These are phyloP conservation scores for Leishmania major DNA, from an alignment of 208 protist genomes.

Conservation along the genomic window DNA sequence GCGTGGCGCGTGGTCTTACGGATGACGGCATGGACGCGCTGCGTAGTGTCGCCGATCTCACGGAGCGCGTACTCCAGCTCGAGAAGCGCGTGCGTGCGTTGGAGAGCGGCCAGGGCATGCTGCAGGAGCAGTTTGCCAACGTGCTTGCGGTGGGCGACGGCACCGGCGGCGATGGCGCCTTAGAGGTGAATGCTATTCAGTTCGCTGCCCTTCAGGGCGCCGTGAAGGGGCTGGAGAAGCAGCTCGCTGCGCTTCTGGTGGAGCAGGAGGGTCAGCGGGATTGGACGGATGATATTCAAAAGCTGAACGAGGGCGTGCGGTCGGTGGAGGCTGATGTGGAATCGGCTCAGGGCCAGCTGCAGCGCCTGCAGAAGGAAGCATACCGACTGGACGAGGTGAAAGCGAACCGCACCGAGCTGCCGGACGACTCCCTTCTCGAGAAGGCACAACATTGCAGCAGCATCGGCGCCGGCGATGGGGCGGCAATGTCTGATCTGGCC, in stretches of 20 bases:
- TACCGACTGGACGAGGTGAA: constrained; percentile 56
- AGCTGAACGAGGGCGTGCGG: constrained; percentile 37
- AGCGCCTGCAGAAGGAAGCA: constrained; percentile 29
- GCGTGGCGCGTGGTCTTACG: constrained; percentile 30
- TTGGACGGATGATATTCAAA: constrained; percentile 51
- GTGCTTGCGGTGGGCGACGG: constrained; percentile 13
- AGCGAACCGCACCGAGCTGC: constrained; percentile 44
- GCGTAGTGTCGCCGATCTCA: constrained; percentile 19
- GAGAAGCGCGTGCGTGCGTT: constrained; percentile 51
- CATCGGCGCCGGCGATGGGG: constrained; percentile 15
- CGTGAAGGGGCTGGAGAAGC: constrained; percentile 65
- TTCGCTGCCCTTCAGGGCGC: constrained; percentile 50
- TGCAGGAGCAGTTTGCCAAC: constrained; percentile 35
- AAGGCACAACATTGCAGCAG: constrained; percentile 9
- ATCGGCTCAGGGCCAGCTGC: constrained; percentile 30
- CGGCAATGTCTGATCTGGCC: constrained; percentile 41
- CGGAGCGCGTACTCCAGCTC: constrained; percentile 43
- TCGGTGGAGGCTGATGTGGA: constrained; percentile 41
- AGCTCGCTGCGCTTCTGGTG: constrained; percentile 56
- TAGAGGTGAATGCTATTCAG: constrained; percentile 51
- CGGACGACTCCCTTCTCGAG: constrained; percentile 1
- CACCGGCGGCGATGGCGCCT: constrained; percentile 15
- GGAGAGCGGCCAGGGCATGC: constrained; percentile 28
- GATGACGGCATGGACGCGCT: constrained; percentile 52
- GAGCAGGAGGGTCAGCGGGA: constrained; percentile 38